Conservation (phyloP, 176 grass and related monocot species). For the Carex parvula region DNA sequence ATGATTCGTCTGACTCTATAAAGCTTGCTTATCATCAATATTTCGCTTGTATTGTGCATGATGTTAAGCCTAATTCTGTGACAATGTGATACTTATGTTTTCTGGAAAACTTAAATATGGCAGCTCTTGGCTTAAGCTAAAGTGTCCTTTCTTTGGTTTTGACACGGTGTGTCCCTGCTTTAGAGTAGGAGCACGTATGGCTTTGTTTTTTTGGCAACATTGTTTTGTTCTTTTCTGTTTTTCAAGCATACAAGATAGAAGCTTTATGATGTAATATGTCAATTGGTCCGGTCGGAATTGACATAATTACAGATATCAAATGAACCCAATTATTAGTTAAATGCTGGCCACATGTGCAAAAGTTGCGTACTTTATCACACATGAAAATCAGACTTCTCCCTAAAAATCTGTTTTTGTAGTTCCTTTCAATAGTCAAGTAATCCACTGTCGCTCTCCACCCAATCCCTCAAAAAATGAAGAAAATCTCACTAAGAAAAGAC, state of each 20-base stretch:
- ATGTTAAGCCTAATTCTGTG: neutral
- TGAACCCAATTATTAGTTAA: neutral
- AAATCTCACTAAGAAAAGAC: neutral
- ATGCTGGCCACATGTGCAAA: neutral
- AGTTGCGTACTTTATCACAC: neutral
- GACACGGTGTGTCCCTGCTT: neutral
- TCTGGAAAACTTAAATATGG: neutral
- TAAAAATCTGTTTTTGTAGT: neutral
- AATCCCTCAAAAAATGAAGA: neutral
- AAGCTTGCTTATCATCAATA: neutral
- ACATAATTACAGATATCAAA: neutral
- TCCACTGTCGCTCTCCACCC: neutral
- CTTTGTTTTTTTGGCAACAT: neutral
- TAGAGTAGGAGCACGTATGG: neutral
- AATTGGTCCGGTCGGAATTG: neutral
- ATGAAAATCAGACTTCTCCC: neutral
- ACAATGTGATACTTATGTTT: neutral
- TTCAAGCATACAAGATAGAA: neutral
- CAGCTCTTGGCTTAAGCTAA: neutral
- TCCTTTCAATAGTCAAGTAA: neutral
- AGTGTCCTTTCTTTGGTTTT: neutral
- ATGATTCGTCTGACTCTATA: neutral
- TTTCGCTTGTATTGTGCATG: neutral
- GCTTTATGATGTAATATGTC: neutral
- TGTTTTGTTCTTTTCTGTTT: neutral